Evolutionary conservation across 208 protist genomes (phyloP).

Genomic region (Trypanosoma vivax): DNA sequence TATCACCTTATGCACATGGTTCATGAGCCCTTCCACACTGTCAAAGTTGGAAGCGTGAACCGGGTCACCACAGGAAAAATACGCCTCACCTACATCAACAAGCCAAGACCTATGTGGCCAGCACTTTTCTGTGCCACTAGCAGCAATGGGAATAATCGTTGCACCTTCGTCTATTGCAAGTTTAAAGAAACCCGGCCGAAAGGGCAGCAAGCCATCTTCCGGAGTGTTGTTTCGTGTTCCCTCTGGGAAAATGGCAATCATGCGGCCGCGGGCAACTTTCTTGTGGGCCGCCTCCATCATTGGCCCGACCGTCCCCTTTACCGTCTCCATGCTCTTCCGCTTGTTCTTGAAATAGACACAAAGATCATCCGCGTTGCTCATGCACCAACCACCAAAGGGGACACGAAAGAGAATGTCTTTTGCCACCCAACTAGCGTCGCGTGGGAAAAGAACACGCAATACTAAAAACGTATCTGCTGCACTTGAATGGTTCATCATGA

Average conservation of each 20-base stretch:
- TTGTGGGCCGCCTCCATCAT: conserved; percentile 73
- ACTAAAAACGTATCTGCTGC: conserved; percentile 70
- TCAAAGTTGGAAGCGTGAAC: conserved; percentile 56
- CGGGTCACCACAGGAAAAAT: conserved; percentile 70
- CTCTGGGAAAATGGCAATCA: conserved; percentile 83
- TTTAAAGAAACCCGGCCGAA: conserved; percentile 78
- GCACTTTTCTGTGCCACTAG: conserved; percentile 69
- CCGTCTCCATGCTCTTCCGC: conserved; percentile 55
- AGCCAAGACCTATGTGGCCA: conserved; percentile 51
- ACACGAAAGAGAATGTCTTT: conserved; percentile 77
- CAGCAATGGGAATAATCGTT: conserved; percentile 70
- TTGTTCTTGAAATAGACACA: conserved; percentile 71
- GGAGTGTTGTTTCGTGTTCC: conserved; percentile 64
- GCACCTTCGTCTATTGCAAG: conserved; percentile 72
- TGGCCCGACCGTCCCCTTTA: conserved; percentile 68
- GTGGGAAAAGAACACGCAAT: conserved; percentile 62
- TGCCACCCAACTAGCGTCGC: conserved; percentile 72
- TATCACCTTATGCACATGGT: conserved; percentile 59
- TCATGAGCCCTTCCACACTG: conserved; percentile 52
- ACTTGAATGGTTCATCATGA: conserved; percentile 87
- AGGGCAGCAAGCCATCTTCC: conserved; percentile 58
- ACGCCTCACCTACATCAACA: conserved; percentile 49
- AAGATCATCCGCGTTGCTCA: conserved; percentile 75
- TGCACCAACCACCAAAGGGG: conserved; percentile 75
- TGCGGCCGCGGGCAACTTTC: conserved; percentile 64